Evolutionary conservation across 176 grass and related monocot species (phyloP), one percentile per base, ranked within the genome.

Genomic region (Juncus inflexus): DNA sequence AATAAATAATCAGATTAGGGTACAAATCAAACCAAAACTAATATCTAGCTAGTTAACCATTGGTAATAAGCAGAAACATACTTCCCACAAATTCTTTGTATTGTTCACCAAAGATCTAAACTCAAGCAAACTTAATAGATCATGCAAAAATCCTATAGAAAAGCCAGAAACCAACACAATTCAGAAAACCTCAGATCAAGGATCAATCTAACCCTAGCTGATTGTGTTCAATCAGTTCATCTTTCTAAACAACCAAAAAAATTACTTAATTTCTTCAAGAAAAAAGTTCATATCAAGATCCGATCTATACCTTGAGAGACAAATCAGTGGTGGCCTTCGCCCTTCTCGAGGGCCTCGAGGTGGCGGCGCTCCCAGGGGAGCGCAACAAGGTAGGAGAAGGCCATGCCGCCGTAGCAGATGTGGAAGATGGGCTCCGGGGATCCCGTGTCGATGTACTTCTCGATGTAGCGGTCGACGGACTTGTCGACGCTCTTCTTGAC

Each of bases 391-490:
- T 96, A 96, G 57, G 82, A 86, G 74, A 91, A 83, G 12, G n/a
- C 58, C 91, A 96, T 91, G 28, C 84, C 81, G 16, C 91, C 91
- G 70, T 81, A 64, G 87, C 77, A 81, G 53, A 96, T 6, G 59
- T 96, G 87, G 82, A 77, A 91, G 74, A 96, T 40, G 15, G 87
- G 91, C 2, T 88, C 76, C 42, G 66, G 52, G 41, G 79, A 86
- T 57, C 77, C 49, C 35, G 87, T 96, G 2, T 96, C 87, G 77
- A 96, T 96, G 79, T 96, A 96, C 82, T 96, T 96, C 35, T 96
- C 84, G 82, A 91, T 89, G 87, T 91, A 96, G 82, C 84, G 77
- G 63, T 91, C 92, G 40, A 88, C 74, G 42, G 87, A 81, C 79
- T 91, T 35, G 79, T 96, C 80, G 9, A 80, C 15, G 79, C 50